Conservation (phyloP, 106 monocot species). For the Dactylorhiza incarnata region DNA sequence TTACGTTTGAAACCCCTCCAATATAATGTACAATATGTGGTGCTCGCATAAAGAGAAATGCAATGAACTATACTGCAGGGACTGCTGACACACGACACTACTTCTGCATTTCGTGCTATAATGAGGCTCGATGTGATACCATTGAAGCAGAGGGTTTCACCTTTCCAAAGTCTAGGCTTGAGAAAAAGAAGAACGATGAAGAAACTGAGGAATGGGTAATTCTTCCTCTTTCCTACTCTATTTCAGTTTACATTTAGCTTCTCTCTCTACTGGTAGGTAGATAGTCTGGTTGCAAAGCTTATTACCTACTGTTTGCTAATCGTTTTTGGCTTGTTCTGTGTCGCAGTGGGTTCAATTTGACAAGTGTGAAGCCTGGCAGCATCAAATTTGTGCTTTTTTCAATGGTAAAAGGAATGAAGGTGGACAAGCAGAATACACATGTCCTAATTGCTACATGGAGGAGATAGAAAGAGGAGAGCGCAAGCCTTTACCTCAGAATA, state of each 20-base stretch:
- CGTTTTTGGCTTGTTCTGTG: background rate
- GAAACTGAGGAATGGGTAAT: conserved; percentile 96
- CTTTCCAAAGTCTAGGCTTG: conserved; percentile 61
- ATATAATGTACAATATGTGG: conserved; percentile 97
- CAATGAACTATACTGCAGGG: conserved; percentile 73
- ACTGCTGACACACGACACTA: conserved; percentile 73
- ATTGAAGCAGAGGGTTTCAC: conserved; percentile 63
- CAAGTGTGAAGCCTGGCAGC: conserved; percentile 95
- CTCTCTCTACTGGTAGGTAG: background rate
- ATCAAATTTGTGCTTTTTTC: conserved; percentile 94
- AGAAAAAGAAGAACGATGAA: conserved; percentile 92
- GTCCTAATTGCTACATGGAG: conserved; percentile 75
- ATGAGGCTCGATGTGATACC: conserved; percentile 82
- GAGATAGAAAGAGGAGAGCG: conserved; percentile 76
- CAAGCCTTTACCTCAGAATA: conserved; percentile 70
- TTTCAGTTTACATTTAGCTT: background rate
- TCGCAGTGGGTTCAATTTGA: conserved; percentile 93
- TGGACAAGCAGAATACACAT: conserved; percentile 87
- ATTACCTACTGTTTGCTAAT: background rate
- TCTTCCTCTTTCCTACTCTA: background rate
- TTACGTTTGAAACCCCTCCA: conserved; percentile 93
- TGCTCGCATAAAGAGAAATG: conserved; percentile 95
- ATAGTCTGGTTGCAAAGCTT: background rate
- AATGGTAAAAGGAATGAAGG: conserved; percentile 85
- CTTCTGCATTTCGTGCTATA: conserved; percentile 81